Evolutionary conservation across 2,329 filamentous ascomycete species (phyloP).

Genomic region (Colletotrichum sojae): DNA sequence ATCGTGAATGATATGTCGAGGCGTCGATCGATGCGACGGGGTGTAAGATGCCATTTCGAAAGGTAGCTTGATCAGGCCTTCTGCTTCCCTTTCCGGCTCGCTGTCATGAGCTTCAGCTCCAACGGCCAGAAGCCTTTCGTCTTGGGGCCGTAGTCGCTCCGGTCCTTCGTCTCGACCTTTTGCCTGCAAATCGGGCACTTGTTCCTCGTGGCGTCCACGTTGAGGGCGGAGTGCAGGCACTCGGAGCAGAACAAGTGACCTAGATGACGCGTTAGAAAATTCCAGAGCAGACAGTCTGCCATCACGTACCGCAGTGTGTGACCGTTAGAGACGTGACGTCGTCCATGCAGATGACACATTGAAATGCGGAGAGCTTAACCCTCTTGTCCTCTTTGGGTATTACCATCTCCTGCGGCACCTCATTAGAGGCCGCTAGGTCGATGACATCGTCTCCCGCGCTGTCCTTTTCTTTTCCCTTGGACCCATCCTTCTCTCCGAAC

Average conservation of each 20-base stretch:
- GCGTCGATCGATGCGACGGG: not conserved
- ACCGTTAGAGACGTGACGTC: slow-evolving; percentile 70
- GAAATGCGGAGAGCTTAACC: slow-evolving; percentile 68
- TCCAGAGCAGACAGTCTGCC: not conserved
- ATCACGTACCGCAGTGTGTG: slow-evolving; percentile 75
- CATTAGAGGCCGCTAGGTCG: slow-evolving; percentile 60
- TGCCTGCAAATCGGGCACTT: slow-evolving; percentile 76
- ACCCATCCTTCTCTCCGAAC: slow-evolving; percentile 43
- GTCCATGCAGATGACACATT: slow-evolving; percentile 80
- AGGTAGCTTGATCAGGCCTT: slow-evolving; percentile 18
- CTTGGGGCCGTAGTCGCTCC: slow-evolving; percentile 57
- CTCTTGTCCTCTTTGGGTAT: slow-evolving; percentile 63
- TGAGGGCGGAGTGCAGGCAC: slow-evolving; percentile 73
- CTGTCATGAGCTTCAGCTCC: slow-evolving; percentile 74
- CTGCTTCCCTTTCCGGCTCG: slow-evolving; percentile 66
- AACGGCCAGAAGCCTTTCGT: slow-evolving; percentile 70
- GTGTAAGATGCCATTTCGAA: not conserved
- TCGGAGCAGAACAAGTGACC: slow-evolving; percentile 76
- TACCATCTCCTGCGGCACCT: slow-evolving; percentile 59
- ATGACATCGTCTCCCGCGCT: slow-evolving; percentile 49
- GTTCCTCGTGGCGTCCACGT: slow-evolving; percentile 68
- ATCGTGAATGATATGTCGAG: not conserved
- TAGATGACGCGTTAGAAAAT: slow-evolving; percentile 46
- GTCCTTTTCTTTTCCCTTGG: slow-evolving; percentile 44
- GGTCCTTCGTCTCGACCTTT: slow-evolving; percentile 66